These are phyloP conservation scores for Epichloe bromicola DNA, from an alignment of 2,329 filamentous ascomycete genomes.

Conservation along the genomic window DNA sequence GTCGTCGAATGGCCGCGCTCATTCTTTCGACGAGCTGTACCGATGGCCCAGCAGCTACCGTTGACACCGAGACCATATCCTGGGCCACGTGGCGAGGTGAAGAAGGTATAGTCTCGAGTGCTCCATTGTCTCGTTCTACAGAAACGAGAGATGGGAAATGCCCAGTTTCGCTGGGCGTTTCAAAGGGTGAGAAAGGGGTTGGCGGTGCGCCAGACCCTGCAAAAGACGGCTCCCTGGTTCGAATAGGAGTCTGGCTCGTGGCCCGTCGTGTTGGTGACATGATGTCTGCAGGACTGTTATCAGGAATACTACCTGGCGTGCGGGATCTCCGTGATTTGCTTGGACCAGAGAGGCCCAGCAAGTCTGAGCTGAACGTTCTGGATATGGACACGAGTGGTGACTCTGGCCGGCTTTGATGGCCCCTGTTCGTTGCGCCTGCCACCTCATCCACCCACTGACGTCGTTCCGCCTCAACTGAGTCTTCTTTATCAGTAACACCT, in stretches of 20 bases:
- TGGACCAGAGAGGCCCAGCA: slow-evolving; percentile 32
- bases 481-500: slow-evolving; percentile 12
- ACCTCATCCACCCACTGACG: slow-evolving; percentile 34
- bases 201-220: slow-evolving; percentile 22
- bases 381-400: slow-evolving; percentile 39
- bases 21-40: slow-evolving; percentile 94
- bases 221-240: slow-evolving; percentile 27
- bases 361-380: slow-evolving; percentile 42
- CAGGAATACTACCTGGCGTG: slow-evolving; percentile 37
- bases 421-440: slow-evolving; percentile 26
- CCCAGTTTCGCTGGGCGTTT: slow-evolving; percentile 23
- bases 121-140: slow-evolving; percentile 38
- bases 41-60: slow-evolving; percentile 77
- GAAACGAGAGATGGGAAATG: slow-evolving; percentile 24
- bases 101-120: slow-evolving; percentile 31
- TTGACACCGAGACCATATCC: slow-evolving; percentile 81
- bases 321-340: slow-evolving; percentile 19
- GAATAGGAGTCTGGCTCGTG: slow-evolving; percentile 32
- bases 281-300: slow-evolving; percentile 24
- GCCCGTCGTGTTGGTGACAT: slow-evolving; percentile 32
- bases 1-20: slow-evolving; percentile 79
- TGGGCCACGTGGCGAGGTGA: slow-evolving; percentile 60
- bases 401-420: slow-evolving; percentile 35
- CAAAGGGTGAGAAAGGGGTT: slow-evolving; percentile 35
- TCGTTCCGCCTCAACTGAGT: too few relatives aligned